Percentiles rank a stretch among this genome's conserved stretches.
phyloP scores from a whole-genome alignment of 768 basidiomycete genomes.

The Tricholoma bakamatsutake region DNA sequence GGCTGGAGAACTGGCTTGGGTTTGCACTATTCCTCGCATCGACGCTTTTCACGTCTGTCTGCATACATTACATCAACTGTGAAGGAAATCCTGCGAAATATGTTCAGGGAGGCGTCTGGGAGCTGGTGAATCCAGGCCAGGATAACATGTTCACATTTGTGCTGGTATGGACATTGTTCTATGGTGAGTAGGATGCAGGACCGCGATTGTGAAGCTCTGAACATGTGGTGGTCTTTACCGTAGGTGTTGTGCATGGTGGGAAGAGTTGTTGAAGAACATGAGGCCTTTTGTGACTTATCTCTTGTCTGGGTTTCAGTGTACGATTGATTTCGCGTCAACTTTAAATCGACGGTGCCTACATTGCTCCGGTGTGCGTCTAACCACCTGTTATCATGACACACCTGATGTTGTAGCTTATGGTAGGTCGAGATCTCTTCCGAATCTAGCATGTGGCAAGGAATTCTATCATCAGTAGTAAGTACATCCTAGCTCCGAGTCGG shows the following conservation, averaged over 20 bases:
- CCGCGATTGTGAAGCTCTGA: background rate
- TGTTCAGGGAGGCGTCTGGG: slow-evolving; percentile 54
- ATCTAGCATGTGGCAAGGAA: background rate
- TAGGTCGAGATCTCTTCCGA: background rate
- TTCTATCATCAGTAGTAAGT: background rate
- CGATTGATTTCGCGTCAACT: slow-evolving; percentile 10
- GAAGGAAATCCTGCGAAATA: slow-evolving; percentile 57
- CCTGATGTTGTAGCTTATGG: background rate
- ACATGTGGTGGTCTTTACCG: background rate
- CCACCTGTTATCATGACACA: background rate
- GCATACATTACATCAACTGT: slow-evolving; percentile 69
- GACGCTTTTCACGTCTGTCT: slow-evolving; percentile 59
- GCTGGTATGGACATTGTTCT: slow-evolving; percentile 91
- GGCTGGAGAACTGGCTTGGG: slow-evolving; percentile 79
- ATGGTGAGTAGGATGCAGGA: slow-evolving; percentile 47
- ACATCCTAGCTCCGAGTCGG: background rate
- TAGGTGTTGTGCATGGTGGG: slow-evolving; percentile 49
- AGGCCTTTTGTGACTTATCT: slow-evolving; percentile 4
- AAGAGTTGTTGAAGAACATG: background rate
- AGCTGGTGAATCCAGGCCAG: slow-evolving; percentile 78
- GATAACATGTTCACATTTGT: slow-evolving; percentile 90
- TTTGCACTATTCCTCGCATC: slow-evolving; percentile 73
- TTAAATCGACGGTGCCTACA: background rate
- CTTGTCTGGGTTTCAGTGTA: slow-evolving; percentile 15
- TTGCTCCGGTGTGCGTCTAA: background rate